A percentile compares a stretch with the other conserved stretches of the same genome.
phyloP scores from a whole-genome alignment of 2,329 filamentous ascomycete species.

The Scytalidium sp. region DNA sequence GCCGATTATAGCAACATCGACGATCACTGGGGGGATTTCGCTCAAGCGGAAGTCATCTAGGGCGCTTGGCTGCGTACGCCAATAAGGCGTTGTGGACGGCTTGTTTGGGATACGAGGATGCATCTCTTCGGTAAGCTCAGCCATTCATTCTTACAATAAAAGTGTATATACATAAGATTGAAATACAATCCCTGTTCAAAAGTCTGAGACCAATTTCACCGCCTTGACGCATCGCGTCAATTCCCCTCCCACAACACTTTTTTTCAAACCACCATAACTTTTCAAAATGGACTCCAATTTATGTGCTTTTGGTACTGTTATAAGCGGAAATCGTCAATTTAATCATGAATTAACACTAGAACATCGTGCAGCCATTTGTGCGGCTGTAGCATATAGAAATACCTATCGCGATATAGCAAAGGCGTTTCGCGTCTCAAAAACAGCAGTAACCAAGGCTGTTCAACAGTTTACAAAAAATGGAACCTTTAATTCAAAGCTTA shows the following conservation, averaged over 20 bases:
- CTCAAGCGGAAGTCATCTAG: constrained; percentile 16
- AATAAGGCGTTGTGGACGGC: constrained; percentile 11
- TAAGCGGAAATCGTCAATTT: neutral
- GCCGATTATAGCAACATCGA: constrained; percentile 23
- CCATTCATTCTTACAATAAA: no score
- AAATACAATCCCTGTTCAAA: neutral
- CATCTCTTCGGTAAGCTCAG: no score
- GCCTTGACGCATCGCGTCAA: neutral
- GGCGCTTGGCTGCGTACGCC: constrained; percentile 10
- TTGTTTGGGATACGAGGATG: no score
- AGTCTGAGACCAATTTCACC: neutral
- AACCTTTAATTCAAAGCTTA: neutral
- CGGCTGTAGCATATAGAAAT: neutral
- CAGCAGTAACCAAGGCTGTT: neutral
- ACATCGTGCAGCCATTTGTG: neutral
- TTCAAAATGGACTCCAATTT: neutral
- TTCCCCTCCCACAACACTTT: neutral
- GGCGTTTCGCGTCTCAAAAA: neutral
- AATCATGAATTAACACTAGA: neutral
- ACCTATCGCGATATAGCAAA: neutral
- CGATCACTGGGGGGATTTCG: constrained; percentile 10
- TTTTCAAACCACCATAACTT: neutral
- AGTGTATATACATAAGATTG: no score
- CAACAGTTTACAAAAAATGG: neutral
- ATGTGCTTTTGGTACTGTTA: neutral